These are phyloP conservation scores for Cutaneotrichosporon cavernicola DNA, from an alignment of 1,284 basidiomycete species.

Conservation along the genomic window DNA sequence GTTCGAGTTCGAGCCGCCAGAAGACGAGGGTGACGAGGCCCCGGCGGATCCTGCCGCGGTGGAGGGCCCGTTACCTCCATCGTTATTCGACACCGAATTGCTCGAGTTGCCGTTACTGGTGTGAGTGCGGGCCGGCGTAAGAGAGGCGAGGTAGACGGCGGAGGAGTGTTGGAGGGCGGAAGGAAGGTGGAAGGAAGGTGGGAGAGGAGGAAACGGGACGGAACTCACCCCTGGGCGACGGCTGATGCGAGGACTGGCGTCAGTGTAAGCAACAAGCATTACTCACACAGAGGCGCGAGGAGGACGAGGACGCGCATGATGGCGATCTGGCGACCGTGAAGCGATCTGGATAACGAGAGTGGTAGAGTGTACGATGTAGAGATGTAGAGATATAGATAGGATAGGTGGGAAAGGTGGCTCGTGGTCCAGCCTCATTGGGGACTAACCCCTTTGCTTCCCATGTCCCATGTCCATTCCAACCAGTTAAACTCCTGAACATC, in stretches of 20 bases:
- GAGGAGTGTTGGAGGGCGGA: neutral
- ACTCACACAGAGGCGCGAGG: conserved; percentile 1
- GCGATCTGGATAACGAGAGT: neutral
- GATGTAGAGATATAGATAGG: neutral
- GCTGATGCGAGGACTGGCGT: neutral
- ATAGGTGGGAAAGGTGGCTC: neutral
- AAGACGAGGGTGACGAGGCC: neutral
- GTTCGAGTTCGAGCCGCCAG: neutral
- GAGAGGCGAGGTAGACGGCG: neutral
- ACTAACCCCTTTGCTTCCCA: neutral
- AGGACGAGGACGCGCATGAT: conserved; percentile 4
- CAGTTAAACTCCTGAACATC: neutral
- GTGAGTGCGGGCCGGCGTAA: neutral
- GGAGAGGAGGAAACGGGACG: neutral
- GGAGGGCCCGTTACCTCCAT: neutral
- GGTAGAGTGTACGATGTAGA: neutral
- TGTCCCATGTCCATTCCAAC: neutral
- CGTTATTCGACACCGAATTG: neutral
- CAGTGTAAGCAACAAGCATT: neutral
- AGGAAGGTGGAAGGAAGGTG: too few relatives aligned
- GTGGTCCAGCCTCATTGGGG: neutral
- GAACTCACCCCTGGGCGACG: neutral
- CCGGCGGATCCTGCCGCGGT: neutral
- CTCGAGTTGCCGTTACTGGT: conserved; percentile 1
- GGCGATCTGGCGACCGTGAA: conserved; percentile 2